A percentile compares a stretch with the other conserved stretches of the same genome.
These are phyloP conservation scores for Phytopythium ostracodes DNA, from an alignment of 352 stramenopile species.

Conservation along the genomic window DNA sequence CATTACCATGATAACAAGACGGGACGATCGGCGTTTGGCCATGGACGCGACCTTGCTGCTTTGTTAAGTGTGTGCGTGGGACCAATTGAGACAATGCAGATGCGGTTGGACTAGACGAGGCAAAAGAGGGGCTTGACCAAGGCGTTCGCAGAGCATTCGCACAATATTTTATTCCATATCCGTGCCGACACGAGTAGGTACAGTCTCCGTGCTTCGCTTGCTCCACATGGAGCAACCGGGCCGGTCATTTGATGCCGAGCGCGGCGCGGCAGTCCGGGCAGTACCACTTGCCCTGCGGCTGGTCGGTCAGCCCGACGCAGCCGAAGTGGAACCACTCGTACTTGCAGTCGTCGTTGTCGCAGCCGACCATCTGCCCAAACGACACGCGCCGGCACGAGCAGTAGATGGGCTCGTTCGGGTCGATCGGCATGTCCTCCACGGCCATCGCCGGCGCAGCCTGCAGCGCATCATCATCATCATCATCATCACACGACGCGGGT, in stretches of 20 bases:
- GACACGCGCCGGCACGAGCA: slow-evolving; percentile 84
- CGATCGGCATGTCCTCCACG: slow-evolving; percentile 76
- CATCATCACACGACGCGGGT: not conserved
- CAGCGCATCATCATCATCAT: slow-evolving; percentile 13
- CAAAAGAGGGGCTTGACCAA: too few species aligned
- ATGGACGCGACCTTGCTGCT: not conserved
- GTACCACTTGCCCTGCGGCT: slow-evolving; percentile 81
- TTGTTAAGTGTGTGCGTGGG: too few species aligned
- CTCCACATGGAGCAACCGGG: too few species aligned
- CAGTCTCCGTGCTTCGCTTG: too few species aligned
- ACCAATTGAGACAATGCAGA: too few species aligned
- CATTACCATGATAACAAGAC: not conserved
- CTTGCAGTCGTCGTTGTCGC: slow-evolving; percentile 91
- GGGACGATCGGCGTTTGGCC: not conserved
- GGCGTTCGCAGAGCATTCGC: too few species aligned
- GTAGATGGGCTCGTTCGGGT: slow-evolving; percentile 87
- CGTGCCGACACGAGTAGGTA: too few species aligned
- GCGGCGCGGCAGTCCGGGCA: slow-evolving; percentile 73
- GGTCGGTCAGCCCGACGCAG: slow-evolving; percentile 84
- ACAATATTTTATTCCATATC: slow-evolving; percentile 1
- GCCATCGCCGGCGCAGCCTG: slow-evolving; percentile 27
- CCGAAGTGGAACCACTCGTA: slow-evolving; percentile 93
- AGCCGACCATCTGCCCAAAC: slow-evolving; percentile 91
- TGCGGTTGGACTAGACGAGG: too few species aligned
- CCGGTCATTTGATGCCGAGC: slow-evolving; percentile 67